Percentiles rank a stretch among this genome's conserved stretches.
phyloP scores from a whole-genome alignment of 2,329 filamentous ascomycete genomes.

The Phaeosphaeriaceae sp. region DNA sequence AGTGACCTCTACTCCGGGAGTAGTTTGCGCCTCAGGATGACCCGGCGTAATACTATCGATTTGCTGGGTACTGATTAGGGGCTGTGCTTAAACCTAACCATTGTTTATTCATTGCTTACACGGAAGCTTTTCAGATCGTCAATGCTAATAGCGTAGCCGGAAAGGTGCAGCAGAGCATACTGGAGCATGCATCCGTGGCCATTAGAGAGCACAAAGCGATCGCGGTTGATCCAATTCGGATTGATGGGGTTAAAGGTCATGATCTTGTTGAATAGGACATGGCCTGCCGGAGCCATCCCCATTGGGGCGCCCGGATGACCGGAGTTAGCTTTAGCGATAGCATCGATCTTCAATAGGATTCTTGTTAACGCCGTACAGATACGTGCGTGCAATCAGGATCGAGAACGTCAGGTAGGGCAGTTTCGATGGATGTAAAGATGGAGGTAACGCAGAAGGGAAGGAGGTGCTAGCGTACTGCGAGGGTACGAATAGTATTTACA shows the following conservation, averaged over 20 bases:
- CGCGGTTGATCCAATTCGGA: conserved; percentile 94
- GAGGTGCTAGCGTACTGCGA: conserved; percentile 97
- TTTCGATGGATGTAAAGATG: conserved; percentile 38
- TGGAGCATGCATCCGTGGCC: conserved; percentile 99
- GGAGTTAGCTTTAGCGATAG: conserved; percentile 92
- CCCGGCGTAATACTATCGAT: conserved; percentile 86
- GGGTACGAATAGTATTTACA: conserved; percentile 96
- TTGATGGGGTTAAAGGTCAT: conserved; percentile 99
- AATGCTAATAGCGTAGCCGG: conserved; percentile 84
- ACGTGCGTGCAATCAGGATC: too few relatives aligned
- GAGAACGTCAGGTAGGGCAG: conserved; percentile 21
- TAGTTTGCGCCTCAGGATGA: conserved; percentile 96
- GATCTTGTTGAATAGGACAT: conserved; percentile 98
- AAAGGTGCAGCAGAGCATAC: conserved; percentile 96
- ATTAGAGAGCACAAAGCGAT: conserved; percentile 99
- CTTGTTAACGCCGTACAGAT: too few relatives aligned
- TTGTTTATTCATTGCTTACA: conserved; percentile 64
- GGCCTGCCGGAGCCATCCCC: conserved; percentile 92
- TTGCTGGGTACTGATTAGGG: conserved; percentile 56
- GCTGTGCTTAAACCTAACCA: too few relatives aligned
- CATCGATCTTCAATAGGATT: conserved; percentile 94
- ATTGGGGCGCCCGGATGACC: conserved; percentile 99
- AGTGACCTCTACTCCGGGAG: conserved; percentile 95
- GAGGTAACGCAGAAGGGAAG: too few relatives aligned
- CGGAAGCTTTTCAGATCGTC: conserved; percentile 97